Conservation (phyloP, 2,329 filamentous ascomycete genomes). For the Claviceps cyperi region DNA sequence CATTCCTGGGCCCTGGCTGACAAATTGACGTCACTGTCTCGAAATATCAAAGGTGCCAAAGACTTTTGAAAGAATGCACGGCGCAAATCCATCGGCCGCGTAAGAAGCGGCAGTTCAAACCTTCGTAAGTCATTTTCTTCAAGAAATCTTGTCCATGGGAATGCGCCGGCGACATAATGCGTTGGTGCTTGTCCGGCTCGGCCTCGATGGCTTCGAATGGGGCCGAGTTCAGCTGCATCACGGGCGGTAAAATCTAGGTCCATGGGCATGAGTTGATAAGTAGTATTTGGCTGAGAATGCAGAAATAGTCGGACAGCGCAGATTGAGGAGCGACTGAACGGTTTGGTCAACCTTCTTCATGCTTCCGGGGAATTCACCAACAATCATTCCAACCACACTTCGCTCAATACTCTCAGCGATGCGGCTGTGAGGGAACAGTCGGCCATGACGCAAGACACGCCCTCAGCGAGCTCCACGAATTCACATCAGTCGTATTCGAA, state of each 20-base stretch:
- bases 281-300: too few relatives aligned
- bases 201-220: too few relatives aligned
- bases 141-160: background rate
- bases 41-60: conserved; percentile 25
- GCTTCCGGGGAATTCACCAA: conserved; percentile 24
- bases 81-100: conserved; percentile 33
- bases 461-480: conserved; percentile 9
- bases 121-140: conserved; percentile 27
- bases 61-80: conserved; percentile 32
- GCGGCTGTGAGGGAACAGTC: conserved; percentile 14
- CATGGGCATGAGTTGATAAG: too few relatives aligned
- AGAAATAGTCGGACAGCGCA: conserved; percentile 30
- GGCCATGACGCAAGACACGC: conserved; percentile 12
- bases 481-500: conserved; percentile 7
- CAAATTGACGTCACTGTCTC: background rate
- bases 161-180: background rate
- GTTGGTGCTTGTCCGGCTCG: too few relatives aligned
- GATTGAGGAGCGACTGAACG: conserved; percentile 34
- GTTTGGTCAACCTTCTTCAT: conserved; percentile 32
- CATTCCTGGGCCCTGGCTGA: conserved; percentile 3
- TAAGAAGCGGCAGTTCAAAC: conserved; percentile 35
- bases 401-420: conserved; percentile 15
- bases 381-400: conserved; percentile 10
- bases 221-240: too few relatives aligned
- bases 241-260: too few relatives aligned